phyloP scores from a whole-genome alignment of 805 yeast species.

The Wickerhamomyces hampshirensis region DNA sequence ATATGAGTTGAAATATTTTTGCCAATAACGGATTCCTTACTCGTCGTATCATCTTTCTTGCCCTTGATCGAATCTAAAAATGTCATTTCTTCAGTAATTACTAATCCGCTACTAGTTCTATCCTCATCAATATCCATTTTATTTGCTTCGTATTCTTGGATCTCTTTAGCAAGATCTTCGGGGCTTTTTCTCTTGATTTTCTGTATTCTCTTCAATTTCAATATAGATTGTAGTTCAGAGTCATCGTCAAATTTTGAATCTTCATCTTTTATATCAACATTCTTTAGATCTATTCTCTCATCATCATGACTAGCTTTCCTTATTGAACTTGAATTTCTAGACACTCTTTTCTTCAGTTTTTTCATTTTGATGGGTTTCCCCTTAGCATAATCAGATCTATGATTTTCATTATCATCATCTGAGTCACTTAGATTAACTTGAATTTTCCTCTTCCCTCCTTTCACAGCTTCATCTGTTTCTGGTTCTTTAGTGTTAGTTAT shows the following conservation, averaged over 20 bases:
- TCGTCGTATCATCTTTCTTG: slow-evolving; percentile 3
- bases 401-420: slow-evolving; percentile 12
- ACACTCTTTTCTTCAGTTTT: slow-evolving; percentile 25
- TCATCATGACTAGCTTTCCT: slow-evolving; percentile 17
- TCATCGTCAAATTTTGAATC: slow-evolving; percentile 20
- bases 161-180: slow-evolving; percentile 20
- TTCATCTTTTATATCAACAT: slow-evolving; percentile 25
- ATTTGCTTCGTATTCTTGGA: slow-evolving; percentile 13
- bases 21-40: not conserved
- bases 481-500: not conserved
- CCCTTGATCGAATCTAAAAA: slow-evolving; percentile 27
- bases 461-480: not conserved
- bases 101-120: slow-evolving; percentile 12
- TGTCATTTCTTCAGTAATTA: slow-evolving; percentile 32
- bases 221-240: slow-evolving; percentile 15
- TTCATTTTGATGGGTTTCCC: slow-evolving; percentile 28
- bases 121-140: slow-evolving; percentile 14
- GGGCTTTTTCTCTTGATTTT: slow-evolving; percentile 17
- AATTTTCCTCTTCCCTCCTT: slow-evolving; percentile 5
- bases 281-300: slow-evolving; percentile 19
- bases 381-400: slow-evolving; percentile 18
- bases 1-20: not conserved
- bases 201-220: slow-evolving; percentile 23
- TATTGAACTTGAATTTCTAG: slow-evolving; percentile 5
- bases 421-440: slow-evolving; percentile 10